Conservation (phyloP, 495 filamentous ascomycete species). For the Thermothielavioides terrestris region DNA sequence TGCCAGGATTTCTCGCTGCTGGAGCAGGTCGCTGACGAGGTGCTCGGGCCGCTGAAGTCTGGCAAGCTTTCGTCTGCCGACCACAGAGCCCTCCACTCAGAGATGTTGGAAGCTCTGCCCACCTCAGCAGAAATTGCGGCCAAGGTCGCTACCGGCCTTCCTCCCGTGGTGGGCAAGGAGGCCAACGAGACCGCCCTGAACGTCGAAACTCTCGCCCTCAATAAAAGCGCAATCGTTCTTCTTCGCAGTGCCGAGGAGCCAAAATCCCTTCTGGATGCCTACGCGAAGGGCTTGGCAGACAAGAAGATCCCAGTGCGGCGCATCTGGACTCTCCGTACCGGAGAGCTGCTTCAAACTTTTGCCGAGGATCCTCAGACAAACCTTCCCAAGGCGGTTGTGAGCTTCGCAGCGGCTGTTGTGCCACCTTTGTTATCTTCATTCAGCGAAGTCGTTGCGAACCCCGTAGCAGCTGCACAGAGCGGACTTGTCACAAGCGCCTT, state of each 20-base stretch:
- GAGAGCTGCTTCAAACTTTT: slow-evolving; percentile 59
- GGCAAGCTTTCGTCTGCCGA: slow-evolving; percentile 74
- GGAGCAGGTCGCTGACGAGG: slow-evolving; percentile 61
- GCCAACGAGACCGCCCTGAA: slow-evolving; percentile 73
- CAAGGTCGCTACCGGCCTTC: slow-evolving; percentile 58
- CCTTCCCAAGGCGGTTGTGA: slow-evolving; percentile 36
- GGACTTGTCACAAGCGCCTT: slow-evolving; percentile 69
- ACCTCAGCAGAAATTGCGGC: slow-evolving; percentile 47
- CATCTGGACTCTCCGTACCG: slow-evolving; percentile 68
- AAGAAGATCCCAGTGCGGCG: slow-evolving; percentile 73
- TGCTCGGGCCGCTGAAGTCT: slow-evolving; percentile 66
- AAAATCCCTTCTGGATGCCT: slow-evolving; percentile 56
- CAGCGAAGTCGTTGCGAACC: slow-evolving; percentile 68
- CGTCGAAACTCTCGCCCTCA: slow-evolving; percentile 63
- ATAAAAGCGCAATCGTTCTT: slow-evolving; percentile 50
- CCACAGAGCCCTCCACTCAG: slow-evolving; percentile 68
- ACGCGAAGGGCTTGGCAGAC: slow-evolving; percentile 73
- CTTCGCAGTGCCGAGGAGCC: slow-evolving; percentile 50
- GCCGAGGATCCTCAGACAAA: slow-evolving; percentile 33
- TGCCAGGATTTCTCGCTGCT: slow-evolving; percentile 50
- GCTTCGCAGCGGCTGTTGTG: slow-evolving; percentile 52
- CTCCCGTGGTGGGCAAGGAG: slow-evolving; percentile 62
- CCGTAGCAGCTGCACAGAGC: slow-evolving; percentile 62
- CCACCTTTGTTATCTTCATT: slow-evolving; percentile 63
- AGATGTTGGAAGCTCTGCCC: slow-evolving; percentile 61